Base-by-base conservation (phyloP, 371 early-diverging fungal genomes). In the Mortierella sp. region DNA sequence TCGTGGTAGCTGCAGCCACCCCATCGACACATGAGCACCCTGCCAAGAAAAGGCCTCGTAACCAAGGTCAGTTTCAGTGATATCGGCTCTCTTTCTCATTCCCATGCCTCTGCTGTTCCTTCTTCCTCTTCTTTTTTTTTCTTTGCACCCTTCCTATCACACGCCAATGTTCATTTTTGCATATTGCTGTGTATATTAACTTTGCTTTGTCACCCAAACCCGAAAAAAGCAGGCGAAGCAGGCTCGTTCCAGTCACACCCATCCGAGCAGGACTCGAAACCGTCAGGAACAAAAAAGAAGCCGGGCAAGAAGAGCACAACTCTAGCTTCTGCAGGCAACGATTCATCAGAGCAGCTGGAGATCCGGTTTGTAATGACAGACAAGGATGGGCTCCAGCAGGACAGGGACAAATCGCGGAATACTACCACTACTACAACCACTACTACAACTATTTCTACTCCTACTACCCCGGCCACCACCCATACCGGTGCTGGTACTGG, bases 21-120 rank as follows among this genome's bases (percentile, higher is more conserved):
- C 55, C 74, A 15, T 73, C 73, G 11, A 37, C 59, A 37, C 37
- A 37, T 5, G 37, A 37, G 37, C 37, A 37, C 37, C 37, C 37
- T 37, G 57, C 57, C 57, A 76, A 71, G 77, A 76, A 76, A 72
- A 76, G 64, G 57, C 58, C 62, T 56, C 77, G 77, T 19, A 63
- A 51, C 51, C 72, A 76, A 55, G 70, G 75, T 75, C 45, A 28
- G 66, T 43, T 7, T 9, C 37, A 37, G 37, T 9, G 9, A 37
- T 37, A 9, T 9, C 37, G 3, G 11, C 18, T 29, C 21, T 56
- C 47, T 47, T 37, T 7, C n/a, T 16, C 30, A 18, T 7, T 19
- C 26, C 25, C 23, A 23, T 56, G 26, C 12, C 11, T 26, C 18
- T n/a, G 11, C 37, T 30, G 14, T 19, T 25, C 47, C 5, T 29